Conservation (phyloP, 805 yeast species). For the Metschnikowia picachoensis region DNA sequence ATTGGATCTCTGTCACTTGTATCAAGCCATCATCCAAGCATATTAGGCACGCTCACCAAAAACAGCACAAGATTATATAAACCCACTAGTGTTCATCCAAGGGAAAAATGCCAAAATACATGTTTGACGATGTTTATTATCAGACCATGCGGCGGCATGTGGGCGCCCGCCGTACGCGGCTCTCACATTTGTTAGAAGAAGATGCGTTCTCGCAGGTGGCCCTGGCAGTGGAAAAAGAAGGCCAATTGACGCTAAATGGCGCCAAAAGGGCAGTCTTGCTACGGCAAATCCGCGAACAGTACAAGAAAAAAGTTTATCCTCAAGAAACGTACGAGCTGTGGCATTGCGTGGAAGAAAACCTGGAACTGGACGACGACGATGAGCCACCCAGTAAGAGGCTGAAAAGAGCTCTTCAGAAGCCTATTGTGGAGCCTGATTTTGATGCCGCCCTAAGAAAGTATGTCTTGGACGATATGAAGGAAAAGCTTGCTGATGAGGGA, state of each 20-base stretch:
- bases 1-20: too few species aligned
- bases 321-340: constrained; percentile 17
- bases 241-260: constrained; percentile 10
- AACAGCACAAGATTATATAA: too few species aligned
- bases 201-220: constrained; percentile 3
- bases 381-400: background rate
- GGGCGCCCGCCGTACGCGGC: constrained; percentile 8
- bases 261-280: constrained; percentile 15
- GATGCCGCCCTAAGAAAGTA: too few species aligned
- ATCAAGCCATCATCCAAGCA: too few species aligned
- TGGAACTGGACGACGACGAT: background rate
- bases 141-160: constrained; percentile 1
- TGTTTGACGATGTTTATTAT: constrained; percentile 14
- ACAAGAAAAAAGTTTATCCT: constrained; percentile 9
- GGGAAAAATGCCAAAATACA: background rate
- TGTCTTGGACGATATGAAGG: too few species aligned
- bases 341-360: constrained; percentile 1
- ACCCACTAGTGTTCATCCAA: background rate
- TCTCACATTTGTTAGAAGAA: constrained; percentile 6
- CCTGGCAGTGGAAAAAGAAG: constrained; percentile 7
- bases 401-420: too few species aligned
- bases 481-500: too few species aligned
- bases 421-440: too few species aligned
- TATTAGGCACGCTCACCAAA: too few species aligned
- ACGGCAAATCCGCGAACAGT: constrained; percentile 13